Evolutionary conservation across 106 monocot species (phyloP).

Genomic region (Dioscorea alata): DNA sequence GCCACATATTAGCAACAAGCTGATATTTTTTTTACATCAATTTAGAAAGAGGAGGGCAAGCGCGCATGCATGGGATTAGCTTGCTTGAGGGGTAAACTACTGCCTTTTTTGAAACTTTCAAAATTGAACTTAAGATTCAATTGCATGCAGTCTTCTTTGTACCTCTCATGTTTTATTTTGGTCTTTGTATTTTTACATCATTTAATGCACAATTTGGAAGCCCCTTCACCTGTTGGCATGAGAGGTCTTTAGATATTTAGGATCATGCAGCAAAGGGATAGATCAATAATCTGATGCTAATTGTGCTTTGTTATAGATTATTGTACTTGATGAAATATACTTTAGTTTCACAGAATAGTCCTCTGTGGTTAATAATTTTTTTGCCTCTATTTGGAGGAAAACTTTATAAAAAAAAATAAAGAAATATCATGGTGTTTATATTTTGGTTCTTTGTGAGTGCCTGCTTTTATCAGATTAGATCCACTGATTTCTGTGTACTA

Average conservation of each 20-base stretch:
- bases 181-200: conserved; percentile 8
- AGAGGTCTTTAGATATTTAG: neutral
- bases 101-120: conserved; percentile 8
- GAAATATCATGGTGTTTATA: neutral
- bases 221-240: conserved; percentile 4
- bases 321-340: neutral
- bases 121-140: conserved; percentile 14
- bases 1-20: neutral
- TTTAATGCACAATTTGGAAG: conserved; percentile 8
- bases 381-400: neutral
- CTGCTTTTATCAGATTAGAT: too few relatives aligned
- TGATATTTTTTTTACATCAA: neutral
- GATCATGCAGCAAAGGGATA: conserved; percentile 2
- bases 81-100: conserved; percentile 23
- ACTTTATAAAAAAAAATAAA: neutral
- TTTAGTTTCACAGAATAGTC: neutral
- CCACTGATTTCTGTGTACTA: too few relatives aligned
- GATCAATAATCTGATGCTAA: conserved; percentile 16
- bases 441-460: too few relatives aligned
- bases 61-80: conserved; percentile 16
- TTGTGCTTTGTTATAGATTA: conserved; percentile 1
- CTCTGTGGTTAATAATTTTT: neutral
- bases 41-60: conserved; percentile 4
- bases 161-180: conserved; percentile 10
- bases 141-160: conserved; percentile 10